phyloP scores from a whole-genome alignment of 768 basidiomycete species.

The Pisolithus albus region DNA sequence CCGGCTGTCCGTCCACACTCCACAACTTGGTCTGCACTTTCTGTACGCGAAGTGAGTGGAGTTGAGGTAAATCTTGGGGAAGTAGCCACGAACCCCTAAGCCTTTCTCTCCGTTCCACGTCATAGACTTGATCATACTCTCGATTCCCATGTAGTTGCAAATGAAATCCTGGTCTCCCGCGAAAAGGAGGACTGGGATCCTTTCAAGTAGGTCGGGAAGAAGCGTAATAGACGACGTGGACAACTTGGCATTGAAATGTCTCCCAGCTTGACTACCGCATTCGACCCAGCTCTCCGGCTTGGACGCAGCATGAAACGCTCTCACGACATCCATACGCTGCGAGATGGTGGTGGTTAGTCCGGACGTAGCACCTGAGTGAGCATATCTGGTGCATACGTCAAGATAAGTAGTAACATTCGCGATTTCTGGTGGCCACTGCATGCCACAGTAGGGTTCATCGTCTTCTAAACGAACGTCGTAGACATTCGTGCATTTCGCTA shows the following conservation, averaged over 20 bases:
- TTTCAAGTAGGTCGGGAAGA: slow-evolving; percentile 70
- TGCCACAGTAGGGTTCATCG: slow-evolving; percentile 79
- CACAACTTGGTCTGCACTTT: slow-evolving; percentile 65
- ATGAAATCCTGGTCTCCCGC: slow-evolving; percentile 95
- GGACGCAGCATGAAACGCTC: slow-evolving; percentile 72
- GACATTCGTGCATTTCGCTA: slow-evolving; percentile 80
- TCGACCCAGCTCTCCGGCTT: slow-evolving; percentile 84
- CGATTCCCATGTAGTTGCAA: slow-evolving; percentile 91
- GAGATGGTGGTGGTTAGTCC: not conserved
- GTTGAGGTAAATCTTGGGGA: not conserved
- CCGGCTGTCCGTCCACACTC: slow-evolving; percentile 66
- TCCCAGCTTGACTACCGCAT: slow-evolving; percentile 64
- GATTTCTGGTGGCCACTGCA: slow-evolving; percentile 97
- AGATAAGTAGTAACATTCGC: slow-evolving; percentile 69
- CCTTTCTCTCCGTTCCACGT: slow-evolving; percentile 83
- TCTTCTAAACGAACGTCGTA: slow-evolving; percentile 95
- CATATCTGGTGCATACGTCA: slow-evolving; percentile 47
- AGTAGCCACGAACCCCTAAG: slow-evolving; percentile 56
- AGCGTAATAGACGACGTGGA: slow-evolving; percentile 69
- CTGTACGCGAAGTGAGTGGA: slow-evolving; percentile 26
- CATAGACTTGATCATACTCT: slow-evolving; percentile 75
- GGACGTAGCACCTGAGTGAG: not conserved
- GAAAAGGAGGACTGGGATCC: slow-evolving; percentile 83
- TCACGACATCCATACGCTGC: slow-evolving; percentile 75
- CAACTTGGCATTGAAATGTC: slow-evolving; percentile 46